Evolutionary conservation across 495 filamentous ascomycete species (phyloP).

Genomic region (Aspergillus ellipticus): DNA sequence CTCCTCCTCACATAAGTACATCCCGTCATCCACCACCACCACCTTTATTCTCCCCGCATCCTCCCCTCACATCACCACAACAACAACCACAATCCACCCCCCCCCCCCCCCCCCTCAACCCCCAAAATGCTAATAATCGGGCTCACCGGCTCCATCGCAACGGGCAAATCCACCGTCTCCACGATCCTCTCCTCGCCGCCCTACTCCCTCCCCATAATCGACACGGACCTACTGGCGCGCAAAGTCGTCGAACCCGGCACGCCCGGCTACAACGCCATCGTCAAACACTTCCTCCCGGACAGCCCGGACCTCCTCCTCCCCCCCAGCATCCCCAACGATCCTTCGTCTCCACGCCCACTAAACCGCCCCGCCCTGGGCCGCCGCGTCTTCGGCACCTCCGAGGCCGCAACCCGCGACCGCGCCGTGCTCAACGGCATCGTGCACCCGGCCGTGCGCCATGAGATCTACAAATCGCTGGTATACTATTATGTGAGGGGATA

Average conservation of each 20-base stretch:
- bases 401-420: slow-evolving; percentile 62
- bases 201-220: slow-evolving; percentile 86
- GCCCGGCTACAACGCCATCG: slow-evolving; percentile 71
- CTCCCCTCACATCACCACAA: no score
- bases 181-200: slow-evolving; percentile 71
- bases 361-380: slow-evolving; percentile 83
- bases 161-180: slow-evolving; percentile 96
- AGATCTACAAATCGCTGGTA: slow-evolving; percentile 66
- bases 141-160: slow-evolving; percentile 95
- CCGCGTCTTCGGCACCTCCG: slow-evolving; percentile 74
- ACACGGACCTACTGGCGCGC: slow-evolving; percentile 88
- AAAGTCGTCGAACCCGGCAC: slow-evolving; percentile 90
- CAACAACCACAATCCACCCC: no score
- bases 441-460: slow-evolving; percentile 77
- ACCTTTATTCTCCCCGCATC: no score
- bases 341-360: slow-evolving; percentile 57
- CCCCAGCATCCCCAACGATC: slow-evolving; percentile 14
- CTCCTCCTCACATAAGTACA: no score
- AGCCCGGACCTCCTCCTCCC: slow-evolving; percentile 81
- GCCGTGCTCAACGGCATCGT: slow-evolving; percentile 81
- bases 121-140: slow-evolving; percentile 84
- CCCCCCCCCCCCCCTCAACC: no score
- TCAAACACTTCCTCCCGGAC: slow-evolving; percentile 69
- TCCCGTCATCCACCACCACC: no score
- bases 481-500: slow-evolving; percentile 63